These are phyloP conservation scores for Kalaharituber pfeilii DNA, from an alignment of 2,329 filamentous ascomycete genomes.

Conservation along the genomic window DNA sequence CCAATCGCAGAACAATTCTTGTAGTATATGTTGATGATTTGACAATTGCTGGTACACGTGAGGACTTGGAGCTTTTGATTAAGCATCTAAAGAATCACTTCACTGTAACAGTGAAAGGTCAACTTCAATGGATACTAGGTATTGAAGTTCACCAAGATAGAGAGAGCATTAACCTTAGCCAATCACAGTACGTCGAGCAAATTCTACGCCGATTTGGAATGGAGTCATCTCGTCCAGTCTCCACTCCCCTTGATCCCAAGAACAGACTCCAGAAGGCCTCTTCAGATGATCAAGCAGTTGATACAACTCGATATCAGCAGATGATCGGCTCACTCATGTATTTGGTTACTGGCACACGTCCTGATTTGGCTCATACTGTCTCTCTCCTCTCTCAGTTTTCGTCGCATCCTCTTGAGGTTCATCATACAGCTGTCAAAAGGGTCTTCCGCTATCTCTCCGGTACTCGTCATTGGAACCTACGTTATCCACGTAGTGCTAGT, in stretches of 20 bases:
- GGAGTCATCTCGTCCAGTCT: neutral
- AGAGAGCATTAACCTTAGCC: neutral
- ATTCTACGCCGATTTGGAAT: neutral
- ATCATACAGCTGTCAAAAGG: neutral
- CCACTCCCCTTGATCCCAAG: neutral
- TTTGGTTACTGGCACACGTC: neutral
- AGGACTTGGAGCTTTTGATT: neutral
- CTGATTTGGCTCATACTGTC: neutral
- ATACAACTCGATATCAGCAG: neutral
- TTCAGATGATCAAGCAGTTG: neutral
- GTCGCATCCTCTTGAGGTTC: neutral
- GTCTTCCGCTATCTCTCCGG: neutral
- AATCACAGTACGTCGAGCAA: neutral
- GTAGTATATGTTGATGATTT: slow-evolving; percentile 7
- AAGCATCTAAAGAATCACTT: slow-evolving; percentile 2
- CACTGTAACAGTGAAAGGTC: neutral
- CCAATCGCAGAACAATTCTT: neutral
- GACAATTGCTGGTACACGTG: neutral
- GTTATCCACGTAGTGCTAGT: neutral
- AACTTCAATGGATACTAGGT: too few species aligned
- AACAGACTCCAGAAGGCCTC: neutral
- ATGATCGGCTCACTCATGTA: too few species aligned
- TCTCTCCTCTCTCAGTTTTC: neutral
- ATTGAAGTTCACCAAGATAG: neutral
- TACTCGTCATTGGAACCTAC: neutral